Evolutionary conservation across 106 monocot species (phyloP).

Genomic region (Triglochin maritima): DNA sequence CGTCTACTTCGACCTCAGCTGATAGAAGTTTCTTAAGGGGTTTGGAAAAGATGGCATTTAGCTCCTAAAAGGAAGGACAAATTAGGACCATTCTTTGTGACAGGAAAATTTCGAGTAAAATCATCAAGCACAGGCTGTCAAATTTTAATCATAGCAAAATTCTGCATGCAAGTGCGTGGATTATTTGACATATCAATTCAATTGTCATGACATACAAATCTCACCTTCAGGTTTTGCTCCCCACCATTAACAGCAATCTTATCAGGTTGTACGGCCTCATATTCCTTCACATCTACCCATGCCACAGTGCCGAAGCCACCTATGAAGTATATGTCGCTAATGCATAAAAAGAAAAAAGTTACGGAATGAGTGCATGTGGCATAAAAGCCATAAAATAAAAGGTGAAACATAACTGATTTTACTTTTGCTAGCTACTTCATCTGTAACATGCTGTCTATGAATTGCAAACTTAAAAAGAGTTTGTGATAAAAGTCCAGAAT

Average conservation of each 20-base stretch:
- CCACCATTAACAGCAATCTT: slow-evolving; percentile 80
- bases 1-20: slow-evolving; percentile 72
- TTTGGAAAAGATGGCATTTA: slow-evolving; percentile 88
- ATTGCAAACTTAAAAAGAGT: too few species aligned
- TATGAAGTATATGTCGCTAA: slow-evolving; percentile 88
- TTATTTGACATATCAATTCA: too few species aligned
- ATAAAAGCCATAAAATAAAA: too few species aligned
- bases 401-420: too few species aligned
- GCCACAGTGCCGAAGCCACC: slow-evolving; percentile 92
- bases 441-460: too few species aligned
- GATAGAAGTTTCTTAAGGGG: slow-evolving; percentile 68
- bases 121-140: too few species aligned
- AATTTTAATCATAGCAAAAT: too few species aligned
- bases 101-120: not conserved
- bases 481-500: too few species aligned
- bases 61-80: slow-evolving; percentile 38
- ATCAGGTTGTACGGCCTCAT: slow-evolving; percentile 64
- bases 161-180: too few species aligned
- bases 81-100: not conserved
- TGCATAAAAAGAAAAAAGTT: not conserved
- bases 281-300: slow-evolving; percentile 86
- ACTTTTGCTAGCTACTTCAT: too few species aligned
- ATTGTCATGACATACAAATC: not conserved
- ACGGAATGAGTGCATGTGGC: too few species aligned
- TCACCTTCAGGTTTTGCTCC: slow-evolving; percentile 75